Base-by-base conservation (phyloP, 495 filamentous ascomycete genomes). In the Staphylotrichum longicolle region DNA sequence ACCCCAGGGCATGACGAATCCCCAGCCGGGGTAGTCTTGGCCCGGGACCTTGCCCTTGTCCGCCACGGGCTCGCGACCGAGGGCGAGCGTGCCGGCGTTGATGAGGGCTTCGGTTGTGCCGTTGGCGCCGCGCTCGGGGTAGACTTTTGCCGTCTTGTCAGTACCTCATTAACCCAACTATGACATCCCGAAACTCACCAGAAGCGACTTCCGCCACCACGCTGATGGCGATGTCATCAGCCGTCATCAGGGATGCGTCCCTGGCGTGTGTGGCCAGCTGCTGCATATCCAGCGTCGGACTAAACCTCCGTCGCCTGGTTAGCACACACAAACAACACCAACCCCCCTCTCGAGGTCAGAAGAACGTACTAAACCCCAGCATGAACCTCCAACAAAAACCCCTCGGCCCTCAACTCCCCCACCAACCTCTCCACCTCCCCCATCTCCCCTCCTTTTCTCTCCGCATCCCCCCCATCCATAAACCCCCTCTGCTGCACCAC, bases 211-310 rank as follows among this genome's bases (percentile, higher is more conserved):
- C 91, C 0, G 85, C 85, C 5, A 95, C 65, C 3, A 93, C 79
- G 3, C 82, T 86, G 34, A 93, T 73, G 4, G 83, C 91, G 42
- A 95, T 79, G 61, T 88, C 83, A 3, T 74, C 63, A 40, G 78
- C 76, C 0, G 76, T 74, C 5, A 83, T 68, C 4, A 71, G 65
- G 0, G 70, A 56, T 10, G 66, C 41, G 57, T 75, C 67, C 11
- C 77, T 65, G 4, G 86, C 85, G 68, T 87, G 84, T 4, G 91
- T 91, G 1, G 89, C 86, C 1, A 94, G 72, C 61, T 95, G 91
- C 71, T 96, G 91, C 66, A 94, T 75, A 70, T 95, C 91, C 2
- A 94, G 80, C 7, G 89, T 77, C 1, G 89, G 84, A 70, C 70
- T 72, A 20, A 89, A 90, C 2, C 87, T 85, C 12, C 88, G 35